phyloP scores from a whole-genome alignment of 2,329 filamentous ascomycete genomes.

The Hortaea sp. region DNA sequence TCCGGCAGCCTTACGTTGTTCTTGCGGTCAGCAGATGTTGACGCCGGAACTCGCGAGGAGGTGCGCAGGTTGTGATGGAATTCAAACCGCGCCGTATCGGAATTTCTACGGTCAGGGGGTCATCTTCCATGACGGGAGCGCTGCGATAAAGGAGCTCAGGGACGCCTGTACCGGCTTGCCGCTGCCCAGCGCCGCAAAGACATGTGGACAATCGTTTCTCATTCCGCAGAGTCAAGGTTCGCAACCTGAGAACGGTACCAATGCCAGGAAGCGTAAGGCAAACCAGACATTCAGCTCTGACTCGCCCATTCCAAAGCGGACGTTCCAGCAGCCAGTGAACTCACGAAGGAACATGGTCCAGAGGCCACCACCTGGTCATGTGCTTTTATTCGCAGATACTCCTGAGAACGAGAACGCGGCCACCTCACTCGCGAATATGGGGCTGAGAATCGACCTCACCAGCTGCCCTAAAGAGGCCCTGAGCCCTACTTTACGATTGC shows the following conservation, averaged over 20 bases:
- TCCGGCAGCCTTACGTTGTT: neutral
- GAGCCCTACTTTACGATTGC: too few relatives aligned
- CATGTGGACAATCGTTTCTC: neutral
- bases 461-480: too few relatives aligned
- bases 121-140: neutral
- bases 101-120: neutral
- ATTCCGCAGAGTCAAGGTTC: neutral
- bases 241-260: neutral
- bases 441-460: too few relatives aligned
- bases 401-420: too few relatives aligned
- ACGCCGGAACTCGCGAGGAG: neutral
- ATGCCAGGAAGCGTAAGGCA: neutral
- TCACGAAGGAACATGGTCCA: too few relatives aligned
- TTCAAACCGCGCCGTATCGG: neutral
- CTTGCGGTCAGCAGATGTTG: neutral
- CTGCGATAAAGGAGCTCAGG: neutral
- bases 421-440: too few relatives aligned
- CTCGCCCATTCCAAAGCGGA: too few relatives aligned
- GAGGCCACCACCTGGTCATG: too few relatives aligned
- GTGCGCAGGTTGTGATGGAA: neutral
- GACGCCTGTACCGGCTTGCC: neutral
- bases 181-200: neutral
- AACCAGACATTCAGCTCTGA: too few relatives aligned
- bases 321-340: too few relatives aligned
- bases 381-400: too few relatives aligned